Conservation (phyloP, 2,329 filamentous ascomycete species). For the Aspergillus vadensis region DNA sequence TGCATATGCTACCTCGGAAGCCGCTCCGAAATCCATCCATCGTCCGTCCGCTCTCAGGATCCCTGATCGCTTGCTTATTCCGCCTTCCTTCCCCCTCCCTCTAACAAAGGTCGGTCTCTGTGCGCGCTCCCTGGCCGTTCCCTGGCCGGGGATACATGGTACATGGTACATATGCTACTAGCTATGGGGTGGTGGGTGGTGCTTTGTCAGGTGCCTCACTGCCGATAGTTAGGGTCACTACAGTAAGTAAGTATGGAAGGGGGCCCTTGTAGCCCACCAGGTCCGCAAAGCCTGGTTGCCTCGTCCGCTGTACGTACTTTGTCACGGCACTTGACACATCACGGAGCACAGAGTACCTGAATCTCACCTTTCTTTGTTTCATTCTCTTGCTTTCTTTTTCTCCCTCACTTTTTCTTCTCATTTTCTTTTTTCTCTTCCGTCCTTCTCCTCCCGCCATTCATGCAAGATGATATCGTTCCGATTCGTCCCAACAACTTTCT, state of each 20-base stretch:
- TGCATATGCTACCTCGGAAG: constrained; percentile 28
- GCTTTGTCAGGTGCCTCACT: constrained; percentile 2
- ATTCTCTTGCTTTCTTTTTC: neutral
- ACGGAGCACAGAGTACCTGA: constrained; percentile 1
- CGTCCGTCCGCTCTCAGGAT: neutral
- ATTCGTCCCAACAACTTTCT: neutral
- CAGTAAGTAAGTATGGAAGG: neutral
- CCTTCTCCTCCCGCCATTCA: neutral
- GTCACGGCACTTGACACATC: neutral
- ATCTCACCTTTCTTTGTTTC: constrained; percentile 1
- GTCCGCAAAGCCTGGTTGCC: neutral
- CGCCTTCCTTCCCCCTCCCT: neutral
- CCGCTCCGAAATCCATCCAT: constrained; percentile 20
- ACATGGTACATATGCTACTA: constrained; percentile 3
- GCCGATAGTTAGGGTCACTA: neutral
- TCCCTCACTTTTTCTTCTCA: no score
- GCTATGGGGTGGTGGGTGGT: neutral
- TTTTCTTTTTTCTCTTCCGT: no score
- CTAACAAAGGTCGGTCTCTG: neutral
- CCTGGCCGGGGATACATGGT: constrained; percentile 2
- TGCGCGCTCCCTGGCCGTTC: neutral
- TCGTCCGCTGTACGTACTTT: constrained; percentile 3
- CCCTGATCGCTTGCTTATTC: constrained; percentile 4
- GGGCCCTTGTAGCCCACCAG: neutral
- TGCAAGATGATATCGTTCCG: neutral